Percentiles rank a stretch among this genome's conserved stretches.
Evolutionary conservation across 2,329 filamentous ascomycete species (phyloP).

Genomic region (Escovopsis sp.): DNA sequence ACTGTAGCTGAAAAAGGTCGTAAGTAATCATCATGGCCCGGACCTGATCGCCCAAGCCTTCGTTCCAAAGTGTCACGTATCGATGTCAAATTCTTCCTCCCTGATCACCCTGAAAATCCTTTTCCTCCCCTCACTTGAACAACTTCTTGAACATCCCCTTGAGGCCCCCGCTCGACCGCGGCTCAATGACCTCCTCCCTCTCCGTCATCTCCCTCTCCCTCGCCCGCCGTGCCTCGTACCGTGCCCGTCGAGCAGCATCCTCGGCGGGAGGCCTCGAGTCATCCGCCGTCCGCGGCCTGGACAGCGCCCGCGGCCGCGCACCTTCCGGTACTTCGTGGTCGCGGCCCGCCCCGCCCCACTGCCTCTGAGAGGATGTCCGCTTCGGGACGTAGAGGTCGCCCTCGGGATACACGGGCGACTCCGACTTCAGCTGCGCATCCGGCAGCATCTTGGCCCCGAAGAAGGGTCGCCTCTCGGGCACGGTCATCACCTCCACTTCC

Average conservation of each 20-base stretch:
- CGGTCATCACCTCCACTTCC: background rate
- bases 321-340: constrained; percentile 16
- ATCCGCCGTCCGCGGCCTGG: constrained; percentile 9
- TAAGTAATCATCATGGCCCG: constrained; percentile 5
- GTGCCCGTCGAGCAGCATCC: constrained; percentile 20
- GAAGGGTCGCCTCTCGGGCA: background rate
- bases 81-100: constrained; percentile 1
- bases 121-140: constrained; percentile 14
- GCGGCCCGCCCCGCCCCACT: constrained; percentile 9
- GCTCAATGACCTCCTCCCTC: constrained; percentile 13
- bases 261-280: constrained; percentile 15
- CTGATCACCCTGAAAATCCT: constrained; percentile 1
- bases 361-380: constrained; percentile 16
- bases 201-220: constrained; percentile 15
- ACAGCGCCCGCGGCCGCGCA: constrained; percentile 10
- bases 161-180: constrained; percentile 19
- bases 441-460: background rate
- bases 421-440: background rate
- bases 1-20: constrained; percentile 4
- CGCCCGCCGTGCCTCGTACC: constrained; percentile 18
- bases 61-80: constrained; percentile 5
- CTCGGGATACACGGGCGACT: constrained; percentile 4
- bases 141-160: constrained; percentile 24
- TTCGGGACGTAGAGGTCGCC: constrained; percentile 15
- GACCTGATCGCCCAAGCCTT: constrained; percentile 2